Evolutionary conservation across 139 green algal species (phyloP).

Genomic region (Picochlorum costavermella): DNA sequence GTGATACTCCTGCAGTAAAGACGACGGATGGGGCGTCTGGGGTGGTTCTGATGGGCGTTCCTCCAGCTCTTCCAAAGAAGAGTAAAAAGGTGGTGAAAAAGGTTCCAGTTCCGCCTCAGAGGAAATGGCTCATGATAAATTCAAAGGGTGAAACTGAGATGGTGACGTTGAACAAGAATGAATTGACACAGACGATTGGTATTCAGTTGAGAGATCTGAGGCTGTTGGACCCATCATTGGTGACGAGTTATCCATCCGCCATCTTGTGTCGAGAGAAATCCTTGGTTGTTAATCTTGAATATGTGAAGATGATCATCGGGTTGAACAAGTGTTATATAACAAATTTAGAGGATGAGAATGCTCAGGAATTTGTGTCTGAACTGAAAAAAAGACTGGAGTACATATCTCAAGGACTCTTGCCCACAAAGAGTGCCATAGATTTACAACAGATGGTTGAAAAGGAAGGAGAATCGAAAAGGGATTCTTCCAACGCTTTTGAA

Average conservation of each 20-base stretch:
- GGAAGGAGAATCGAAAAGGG: neutral
- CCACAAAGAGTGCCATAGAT: constrained; percentile 9
- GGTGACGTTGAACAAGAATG: constrained; percentile 20
- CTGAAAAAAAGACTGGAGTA: constrained; percentile 20
- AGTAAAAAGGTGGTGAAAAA: constrained; percentile 7
- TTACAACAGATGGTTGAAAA: neutral
- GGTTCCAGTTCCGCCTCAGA: neutral
- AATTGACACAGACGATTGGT: constrained; percentile 16
- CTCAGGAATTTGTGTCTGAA: constrained; percentile 20
- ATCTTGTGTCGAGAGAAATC: constrained; percentile 33
- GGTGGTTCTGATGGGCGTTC: neutral
- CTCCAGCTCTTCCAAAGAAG: neutral
- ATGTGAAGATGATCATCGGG: constrained; percentile 33
- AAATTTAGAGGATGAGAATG: constrained; percentile 26
- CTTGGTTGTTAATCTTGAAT: constrained; percentile 39
- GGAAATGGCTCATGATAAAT: constrained; percentile 19
- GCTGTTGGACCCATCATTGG: constrained; percentile 35
- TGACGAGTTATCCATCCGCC: constrained; percentile 36
- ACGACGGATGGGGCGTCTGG: neutral
- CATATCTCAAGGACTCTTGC: neutral
- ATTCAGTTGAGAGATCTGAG: constrained; percentile 28
- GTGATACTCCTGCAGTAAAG: neutral
- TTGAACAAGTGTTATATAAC: constrained; percentile 28
- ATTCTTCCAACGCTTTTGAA: neutral
- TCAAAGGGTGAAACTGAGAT: neutral